Percentiles rank a stretch among this genome's conserved stretches.
Evolutionary conservation across 345 rosid genomes (phyloP).

Genomic region (Dovyalis caffra): DNA sequence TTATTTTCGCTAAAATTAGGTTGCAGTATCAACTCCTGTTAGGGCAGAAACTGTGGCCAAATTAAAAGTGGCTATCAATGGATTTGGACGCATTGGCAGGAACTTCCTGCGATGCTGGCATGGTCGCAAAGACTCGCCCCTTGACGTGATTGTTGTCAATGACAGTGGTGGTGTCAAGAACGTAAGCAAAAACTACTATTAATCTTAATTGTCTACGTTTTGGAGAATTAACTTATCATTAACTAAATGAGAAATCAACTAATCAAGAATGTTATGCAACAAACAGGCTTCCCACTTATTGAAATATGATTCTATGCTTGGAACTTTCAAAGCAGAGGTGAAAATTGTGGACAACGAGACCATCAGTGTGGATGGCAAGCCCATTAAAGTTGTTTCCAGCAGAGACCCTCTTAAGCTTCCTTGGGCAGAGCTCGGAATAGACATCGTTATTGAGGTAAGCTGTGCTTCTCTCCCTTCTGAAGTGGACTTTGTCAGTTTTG

Average conservation of each 20-base stretch:
- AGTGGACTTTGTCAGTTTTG: not conserved
- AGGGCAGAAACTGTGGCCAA: slow-evolving; percentile 76
- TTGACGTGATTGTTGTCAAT: slow-evolving; percentile 84
- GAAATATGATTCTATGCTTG: slow-evolving; percentile 92
- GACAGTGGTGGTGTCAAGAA: slow-evolving; percentile 99
- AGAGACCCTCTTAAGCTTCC: slow-evolving; percentile 98
- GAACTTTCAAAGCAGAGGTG: slow-evolving; percentile 92
- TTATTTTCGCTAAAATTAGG: slow-evolving; percentile 31
- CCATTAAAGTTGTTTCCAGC: slow-evolving; percentile 78
- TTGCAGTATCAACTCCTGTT: slow-evolving; percentile 41
- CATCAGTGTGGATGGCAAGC: slow-evolving; percentile 91
- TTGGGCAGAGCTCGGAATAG: slow-evolving; percentile 96
- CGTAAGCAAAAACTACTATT: slow-evolving; percentile 38
- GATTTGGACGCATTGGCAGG: slow-evolving; percentile 97
- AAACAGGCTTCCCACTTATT: slow-evolving; percentile 95
- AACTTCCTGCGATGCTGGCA: slow-evolving; percentile 99
- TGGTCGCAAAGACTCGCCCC: slow-evolving; percentile 88
- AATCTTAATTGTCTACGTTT: not conserved
- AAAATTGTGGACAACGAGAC: slow-evolving; percentile 72
- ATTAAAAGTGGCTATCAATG: slow-evolving; percentile 94
- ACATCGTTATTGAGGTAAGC: slow-evolving; percentile 90
- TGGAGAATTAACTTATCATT: not conserved
- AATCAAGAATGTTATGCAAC: not conserved
- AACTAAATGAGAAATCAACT: not conserved
- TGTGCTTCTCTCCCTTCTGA: not conserved